These are phyloP conservation scores for Boletus rex-veris DNA, from an alignment of 768 basidiomycete genomes.

Conservation along the genomic window DNA sequence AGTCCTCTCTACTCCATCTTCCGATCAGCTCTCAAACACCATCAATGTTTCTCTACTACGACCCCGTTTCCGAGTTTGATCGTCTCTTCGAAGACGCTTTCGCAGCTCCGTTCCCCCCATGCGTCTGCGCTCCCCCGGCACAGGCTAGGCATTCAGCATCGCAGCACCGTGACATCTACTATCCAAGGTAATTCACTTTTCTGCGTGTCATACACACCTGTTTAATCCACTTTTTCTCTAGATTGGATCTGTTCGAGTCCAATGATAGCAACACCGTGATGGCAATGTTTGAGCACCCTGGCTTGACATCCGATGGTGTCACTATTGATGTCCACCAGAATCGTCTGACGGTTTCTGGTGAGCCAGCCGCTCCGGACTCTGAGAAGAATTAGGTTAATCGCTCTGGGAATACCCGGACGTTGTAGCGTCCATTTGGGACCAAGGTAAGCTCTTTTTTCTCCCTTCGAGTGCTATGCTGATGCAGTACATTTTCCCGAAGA, in stretches of 20 bases:
- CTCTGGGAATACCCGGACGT: constrained; percentile 31
- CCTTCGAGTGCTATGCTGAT: not conserved
- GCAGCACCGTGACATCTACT: not conserved
- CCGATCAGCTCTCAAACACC: no score
- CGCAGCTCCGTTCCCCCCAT: constrained; percentile 7
- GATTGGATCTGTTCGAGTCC: constrained; percentile 11
- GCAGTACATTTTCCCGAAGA: constrained; percentile 35
- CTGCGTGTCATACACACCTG: no score
- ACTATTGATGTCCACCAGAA: constrained; percentile 46
- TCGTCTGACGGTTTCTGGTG: constrained; percentile 46
- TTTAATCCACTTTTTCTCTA: constrained; percentile 3
- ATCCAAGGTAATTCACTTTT: constrained; percentile 20
- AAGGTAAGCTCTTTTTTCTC: constrained; percentile 32
- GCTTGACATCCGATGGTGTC: constrained; percentile 44
- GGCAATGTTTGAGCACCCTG: no score
- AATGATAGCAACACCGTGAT: no score
- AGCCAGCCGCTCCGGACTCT: constrained; percentile 32
- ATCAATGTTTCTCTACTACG: no score
- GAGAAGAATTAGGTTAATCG: constrained; percentile 31
- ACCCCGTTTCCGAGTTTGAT: no score
- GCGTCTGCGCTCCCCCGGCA: not conserved
- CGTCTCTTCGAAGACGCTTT: constrained; percentile 21
- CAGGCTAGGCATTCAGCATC: not conserved
- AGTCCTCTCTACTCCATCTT: no score
- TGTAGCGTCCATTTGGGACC: constrained; percentile 19